Evolutionary conservation across 1,284 basidiomycete species (phyloP), one percentile per base, ranked within the genome.

Genomic region (Ustilago trichophora): DNA sequence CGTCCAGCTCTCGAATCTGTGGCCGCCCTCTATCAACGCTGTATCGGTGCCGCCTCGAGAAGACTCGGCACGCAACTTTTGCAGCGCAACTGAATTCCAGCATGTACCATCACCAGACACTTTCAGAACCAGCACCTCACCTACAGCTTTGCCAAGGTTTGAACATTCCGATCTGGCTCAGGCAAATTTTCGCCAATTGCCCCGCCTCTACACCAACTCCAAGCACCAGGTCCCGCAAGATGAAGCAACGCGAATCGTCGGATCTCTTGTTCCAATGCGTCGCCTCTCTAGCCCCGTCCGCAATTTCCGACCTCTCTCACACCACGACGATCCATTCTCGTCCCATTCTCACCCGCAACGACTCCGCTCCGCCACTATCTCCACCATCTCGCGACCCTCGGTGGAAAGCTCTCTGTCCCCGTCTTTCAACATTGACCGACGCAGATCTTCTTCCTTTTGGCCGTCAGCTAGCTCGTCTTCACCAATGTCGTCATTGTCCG

Each of bases 291-390:
- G 42, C 10, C 55, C 55, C 0, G 24, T 25, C 1, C 32, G 40
- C 22, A 3, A n/a, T 12, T 9, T 24, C 18, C 25, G 21, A 10
- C 33, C 24, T 6, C 10, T 29, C 6, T 9, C 24, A 7, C 16
- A 37, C 18, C 29, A n/a, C 4, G 12, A 22, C 2, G 13, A 25
- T 1, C 22, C 18, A 2, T 9, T 13, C 3, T 25, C 38, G 9
- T 27, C 9, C 1, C 21, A 6, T 6, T 32, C 34, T n/a, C n/a
- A n/a, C n/a, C n/a, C n/a, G n/a, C n/a, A n/a, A 24, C 31, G 57
- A 27, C 22, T 43, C n/a, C 43, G 59, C 3, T 55, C 59, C 16
- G 59, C 60, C 10, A 64, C 60, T 6, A 41, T 64, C n/a, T 33
- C 48, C 13, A 45, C 49, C 24, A 8, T 52, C 13, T 37, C 58